Conservation (phyloP, 805 yeast species). For the Saccharomycopsis guyanensis region DNA sequence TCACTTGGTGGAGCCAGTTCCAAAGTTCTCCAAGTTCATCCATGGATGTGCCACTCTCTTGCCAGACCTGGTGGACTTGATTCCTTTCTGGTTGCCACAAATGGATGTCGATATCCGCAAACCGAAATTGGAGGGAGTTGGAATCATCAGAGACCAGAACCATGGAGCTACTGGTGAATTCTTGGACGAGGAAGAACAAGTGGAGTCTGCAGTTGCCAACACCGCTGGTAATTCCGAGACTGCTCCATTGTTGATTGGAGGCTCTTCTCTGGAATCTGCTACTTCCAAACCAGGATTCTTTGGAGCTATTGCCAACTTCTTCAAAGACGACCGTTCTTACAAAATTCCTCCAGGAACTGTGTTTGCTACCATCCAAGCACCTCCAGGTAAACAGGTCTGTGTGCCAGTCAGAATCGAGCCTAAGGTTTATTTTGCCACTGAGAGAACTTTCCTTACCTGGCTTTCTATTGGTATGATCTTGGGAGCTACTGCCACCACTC, state of each 20-base stretch:
- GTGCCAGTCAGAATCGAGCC: constrained; percentile 97
- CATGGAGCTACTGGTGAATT: constrained; percentile 46
- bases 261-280: not conserved
- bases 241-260: constrained; percentile 13
- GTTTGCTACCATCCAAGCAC: constrained; percentile 59
- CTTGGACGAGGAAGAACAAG: constrained; percentile 60
- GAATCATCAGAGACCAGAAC: constrained; percentile 26
- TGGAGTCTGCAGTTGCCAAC: constrained; percentile 3
- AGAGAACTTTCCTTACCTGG: constrained; percentile 93
- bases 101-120: constrained; percentile 94
- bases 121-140: constrained; percentile 50
- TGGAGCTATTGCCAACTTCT: constrained; percentile 34
- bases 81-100: constrained; percentile 98
- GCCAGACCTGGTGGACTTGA: constrained; percentile 71
- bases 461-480: constrained; percentile 81
- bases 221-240: constrained; percentile 10
- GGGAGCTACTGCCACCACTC: constrained; percentile 82
- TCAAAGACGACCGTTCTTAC: constrained; percentile 38
- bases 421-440: constrained; percentile 97
- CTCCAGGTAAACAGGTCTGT: constrained; percentile 81
- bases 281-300: not conserved
- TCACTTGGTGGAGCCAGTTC: constrained; percentile 96
- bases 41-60: constrained; percentile 93
- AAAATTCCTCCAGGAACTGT: constrained; percentile 60
- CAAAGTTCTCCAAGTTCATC: constrained; percentile 93